Percentiles rank a stretch among this genome's conserved stretches.
phyloP scores from a whole-genome alignment of 2,329 filamentous ascomycete species.

The Fusarium cyanostomum region DNA sequence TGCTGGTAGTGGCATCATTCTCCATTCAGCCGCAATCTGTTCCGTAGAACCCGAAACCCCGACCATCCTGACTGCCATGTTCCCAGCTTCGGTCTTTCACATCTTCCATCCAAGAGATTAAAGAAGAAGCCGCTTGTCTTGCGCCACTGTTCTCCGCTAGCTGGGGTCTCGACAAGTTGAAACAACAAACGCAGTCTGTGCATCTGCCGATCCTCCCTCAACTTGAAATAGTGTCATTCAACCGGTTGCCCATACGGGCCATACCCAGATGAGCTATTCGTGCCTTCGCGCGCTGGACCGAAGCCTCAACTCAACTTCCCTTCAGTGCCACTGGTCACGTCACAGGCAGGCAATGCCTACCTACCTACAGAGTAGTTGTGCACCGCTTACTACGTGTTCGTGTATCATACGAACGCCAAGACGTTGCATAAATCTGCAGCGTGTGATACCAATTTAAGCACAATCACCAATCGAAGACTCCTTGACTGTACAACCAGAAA shows the following conservation, averaged over 20 bases:
- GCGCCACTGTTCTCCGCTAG: constrained; percentile 31
- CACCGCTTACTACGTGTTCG: background rate
- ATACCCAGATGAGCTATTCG: constrained; percentile 22
- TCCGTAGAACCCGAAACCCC: background rate
- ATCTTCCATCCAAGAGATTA: background rate
- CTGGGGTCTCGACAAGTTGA: constrained; percentile 37
- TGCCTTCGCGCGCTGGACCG: constrained; percentile 1
- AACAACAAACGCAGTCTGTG: constrained; percentile 33
- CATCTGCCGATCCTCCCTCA: constrained; percentile 29
- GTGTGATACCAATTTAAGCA: constrained; percentile 4
- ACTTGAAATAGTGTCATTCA: constrained; percentile 17
- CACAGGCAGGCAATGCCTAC: no score
- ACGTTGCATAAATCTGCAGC: background rate
- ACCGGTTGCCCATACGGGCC: background rate
- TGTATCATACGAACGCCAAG: background rate
- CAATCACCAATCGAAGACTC: no score
- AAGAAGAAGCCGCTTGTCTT: constrained; percentile 28
- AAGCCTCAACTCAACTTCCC: background rate
- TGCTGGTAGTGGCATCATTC: constrained; percentile 10
- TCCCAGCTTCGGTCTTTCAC: background rate
- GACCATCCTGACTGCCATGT: background rate
- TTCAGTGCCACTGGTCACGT: no score
- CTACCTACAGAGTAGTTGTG: background rate
- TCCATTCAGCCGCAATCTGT: constrained; percentile 12
- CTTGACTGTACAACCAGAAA: background rate